A percentile compares a stretch with the other conserved stretches of the same genome.
These are phyloP conservation scores for Casuarina cunninghamiana DNA, from an alignment of 306 rosid genomes.

Conservation along the genomic window DNA sequence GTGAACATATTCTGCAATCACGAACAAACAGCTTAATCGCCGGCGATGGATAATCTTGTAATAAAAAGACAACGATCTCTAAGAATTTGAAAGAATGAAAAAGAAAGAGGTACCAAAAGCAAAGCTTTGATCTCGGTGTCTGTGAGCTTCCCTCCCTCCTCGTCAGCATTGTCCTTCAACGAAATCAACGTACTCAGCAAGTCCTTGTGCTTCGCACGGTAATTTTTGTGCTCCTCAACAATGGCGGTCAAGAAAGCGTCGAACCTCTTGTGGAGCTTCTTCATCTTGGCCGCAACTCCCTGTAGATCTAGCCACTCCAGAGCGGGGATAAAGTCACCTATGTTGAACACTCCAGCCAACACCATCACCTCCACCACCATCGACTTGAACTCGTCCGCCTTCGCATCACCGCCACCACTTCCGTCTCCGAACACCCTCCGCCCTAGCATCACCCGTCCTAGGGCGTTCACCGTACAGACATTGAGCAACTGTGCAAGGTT, in stretches of 20 bases:
- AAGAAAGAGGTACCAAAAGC: slow-evolving; percentile 44
- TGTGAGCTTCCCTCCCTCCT: slow-evolving; percentile 42
- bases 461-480: slow-evolving; percentile 61
- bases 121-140: slow-evolving; percentile 75
- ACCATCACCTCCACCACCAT: slow-evolving; percentile 76
- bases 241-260: slow-evolving; percentile 55
- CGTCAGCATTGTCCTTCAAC: slow-evolving; percentile 36
- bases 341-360: slow-evolving; percentile 61
- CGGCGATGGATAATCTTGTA: not conserved
- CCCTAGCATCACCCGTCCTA: slow-evolving; percentile 68
- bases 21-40: no score
- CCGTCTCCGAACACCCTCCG: slow-evolving; percentile 58
- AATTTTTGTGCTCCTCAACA: slow-evolving; percentile 51
- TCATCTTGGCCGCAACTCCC: slow-evolving; percentile 61
- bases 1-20: slow-evolving; percentile 55
- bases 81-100: no score
- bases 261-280: slow-evolving; percentile 58
- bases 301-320: slow-evolving; percentile 66
- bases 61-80: not conserved
- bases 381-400: slow-evolving; percentile 61
- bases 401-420: slow-evolving; percentile 34
- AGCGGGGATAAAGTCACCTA: slow-evolving; percentile 69
- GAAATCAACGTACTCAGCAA: slow-evolving; percentile 55
- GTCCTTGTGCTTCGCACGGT: slow-evolving; percentile 38
- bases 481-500: slow-evolving; percentile 58